Base-by-base conservation (phyloP, 352 stramenopile species). In the Phytophthora ramorum region DNA sequence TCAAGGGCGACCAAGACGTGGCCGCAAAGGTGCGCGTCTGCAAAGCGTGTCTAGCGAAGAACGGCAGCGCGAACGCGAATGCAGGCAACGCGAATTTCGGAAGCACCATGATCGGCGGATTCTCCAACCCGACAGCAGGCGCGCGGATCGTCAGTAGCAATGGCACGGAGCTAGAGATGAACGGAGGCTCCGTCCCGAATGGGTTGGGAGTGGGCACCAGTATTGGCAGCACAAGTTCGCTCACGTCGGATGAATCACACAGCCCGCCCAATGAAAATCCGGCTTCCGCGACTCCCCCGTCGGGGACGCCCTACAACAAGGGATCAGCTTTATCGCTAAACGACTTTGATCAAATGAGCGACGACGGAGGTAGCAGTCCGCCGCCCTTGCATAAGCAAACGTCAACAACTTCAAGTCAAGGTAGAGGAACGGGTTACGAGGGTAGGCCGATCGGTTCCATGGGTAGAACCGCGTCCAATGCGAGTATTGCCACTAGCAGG, bases 21-120 rank as follows among this genome's bases (percentile, higher is more conserved):
- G 66, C 63, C 14, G 45, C 69, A 24, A 93, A 91, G 58, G 66
- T 93, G n/a, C 87, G 87, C 1, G 83, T 93, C 3, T 95, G 87
- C 66, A 93, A 92, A 65, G 81, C 79, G 2, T 95, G 87, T 66
- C 68, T 95, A 22, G 77, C 79, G 17, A 94, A 91, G 54, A 79
- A 80, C 7, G 79, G 65, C 45, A 87, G 64, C 20, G 56, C 60
- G 14, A 75, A 49, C 7, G 58, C 44, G 34, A 63, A 47, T 26
- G 35, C 41, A 4, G 58, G 49, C 34, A 63, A 47, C 26, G 37
- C 35, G 7, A 75, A 73, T 41, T 66, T 75, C 48, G 66, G 55
- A 47, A 63, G 41, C 20, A 63, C 70, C 7, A 69, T 63, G 60
- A 43, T 63, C 12, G 52, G 52, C 17, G 59, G 60, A 17, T 72